Evolutionary conservation across 2,329 filamentous ascomycete species (phyloP), one percentile per base, ranked within the genome.

Genomic region (Pseudogymnoascus sp.): DNA sequence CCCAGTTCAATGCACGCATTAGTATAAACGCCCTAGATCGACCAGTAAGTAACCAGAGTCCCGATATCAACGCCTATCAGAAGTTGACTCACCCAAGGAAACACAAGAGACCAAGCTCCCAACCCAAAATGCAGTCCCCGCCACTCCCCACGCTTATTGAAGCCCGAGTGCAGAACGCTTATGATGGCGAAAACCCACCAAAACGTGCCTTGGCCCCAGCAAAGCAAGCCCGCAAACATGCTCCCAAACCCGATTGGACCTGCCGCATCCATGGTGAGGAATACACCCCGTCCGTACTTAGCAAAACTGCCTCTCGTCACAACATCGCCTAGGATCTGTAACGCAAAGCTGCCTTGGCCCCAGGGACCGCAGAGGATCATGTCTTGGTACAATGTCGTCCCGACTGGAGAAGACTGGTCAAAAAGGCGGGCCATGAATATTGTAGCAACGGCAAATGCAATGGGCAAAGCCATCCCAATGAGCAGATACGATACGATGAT

Each of bases 321-420:
- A 1, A 70, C 72, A n/a, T 64, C 36, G 0, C 75, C 75, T 0
- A 77, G 68, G 2, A 69, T 62, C 63, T 75, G 74, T 31, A 78
- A 64, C 1, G 76, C 76, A 50, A 74, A 76, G 26, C 72, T 71
- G 5, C 67, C 71, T 64, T 76, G 74, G 0, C 74, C 74, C 61
- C 73, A 76, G 0, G 75, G 74, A 0, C 74, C 74, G 62, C 71
- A 74, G 8, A 76, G 62, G 6, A 77, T 74, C 74, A 77, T 76
- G 24, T 74, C 72, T 57, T 74, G 71, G 60, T 71, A 74, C 15
- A 73, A 66, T 7, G 68, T 65, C 0, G 67, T 65, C 3, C 65
- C 44, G 4, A 63, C 50, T 1, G 70, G 70, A 10, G 65, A 67
- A 4, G 60, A 33, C 11, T 67, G 65, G 57, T 69, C 64, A 47